Base-by-base conservation (phyloP, 2,329 filamentous ascomycete species). In the Orbilia brochopaga region DNA sequence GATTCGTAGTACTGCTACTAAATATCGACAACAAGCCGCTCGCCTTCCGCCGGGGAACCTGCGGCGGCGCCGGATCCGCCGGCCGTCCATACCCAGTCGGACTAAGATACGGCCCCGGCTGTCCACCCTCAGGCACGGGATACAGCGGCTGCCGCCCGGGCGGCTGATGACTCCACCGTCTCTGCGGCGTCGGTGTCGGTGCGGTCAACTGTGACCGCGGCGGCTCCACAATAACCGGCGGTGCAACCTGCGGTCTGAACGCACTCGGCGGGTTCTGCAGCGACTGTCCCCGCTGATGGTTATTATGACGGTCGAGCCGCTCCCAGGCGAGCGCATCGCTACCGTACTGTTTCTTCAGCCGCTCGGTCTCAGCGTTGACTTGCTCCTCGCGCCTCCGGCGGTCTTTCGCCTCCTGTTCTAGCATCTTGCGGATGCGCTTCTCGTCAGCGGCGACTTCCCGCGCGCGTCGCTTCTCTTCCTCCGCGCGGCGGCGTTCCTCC, bases 361-460 rank as follows among this genome's bases (percentile, higher is more conserved):
- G 84, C 75, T 88, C 88, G 0, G 91, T 96, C 79, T 97, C 92
- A 48, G 86, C 86, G 37, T 96, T 87, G 10, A 91, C 83, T 51
- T 82, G 82, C 8, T 83, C 85, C 32, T 88, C 84, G 66, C 83
- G 82, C 32, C 79, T 80, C 24, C 80, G 63, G 21, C 80, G 78
- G 48, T 80, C 76, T 46, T 63, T 64, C 1, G 50, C 73, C 44
- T 76, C 74, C 56, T 73, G 73, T 15, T 72, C 72, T 7, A 76
- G 51, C 75, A 76, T 75, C 11, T 67, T 73, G 10, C 73, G 53
- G 13, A 75, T 75, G 51, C 61, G 53, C 15, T 69, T 72, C 56
- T 76, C 65, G 27, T 76, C 58, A 61, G 72, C 15, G 60, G 75
- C 32, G 69, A 76, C 40, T 67, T 77, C 67, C 75, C 75, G 75